phyloP scores from a whole-genome alignment of 257 asterid genomes.

The Solanum lycopersicoides region DNA sequence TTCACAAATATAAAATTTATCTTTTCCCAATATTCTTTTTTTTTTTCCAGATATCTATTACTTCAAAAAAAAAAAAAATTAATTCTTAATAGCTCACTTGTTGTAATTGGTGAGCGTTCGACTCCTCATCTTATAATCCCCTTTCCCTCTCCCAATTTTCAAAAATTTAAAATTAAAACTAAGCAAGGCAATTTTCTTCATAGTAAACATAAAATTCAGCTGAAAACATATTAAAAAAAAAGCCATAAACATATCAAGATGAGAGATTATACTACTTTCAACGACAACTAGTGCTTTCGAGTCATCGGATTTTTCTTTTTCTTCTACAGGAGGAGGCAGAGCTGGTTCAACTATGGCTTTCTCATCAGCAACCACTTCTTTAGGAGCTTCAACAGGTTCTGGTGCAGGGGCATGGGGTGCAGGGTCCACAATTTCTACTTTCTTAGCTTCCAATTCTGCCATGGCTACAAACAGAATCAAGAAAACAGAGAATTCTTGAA shows the following conservation, averaged over 20 bases:
- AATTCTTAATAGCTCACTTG: not conserved
- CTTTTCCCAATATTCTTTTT: not conserved
- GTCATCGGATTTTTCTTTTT: slow-evolving; percentile 41
- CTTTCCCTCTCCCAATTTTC: not conserved
- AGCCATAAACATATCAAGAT: not conserved
- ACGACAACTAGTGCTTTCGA: slow-evolving; percentile 61
- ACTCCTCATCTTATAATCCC: not conserved
- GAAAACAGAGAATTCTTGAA: not conserved
- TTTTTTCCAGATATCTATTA: not conserved
- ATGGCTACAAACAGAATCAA: slow-evolving; percentile 11
- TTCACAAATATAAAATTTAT: not conserved
- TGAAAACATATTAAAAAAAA: not conserved
- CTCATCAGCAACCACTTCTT: slow-evolving; percentile 67
- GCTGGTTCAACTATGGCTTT: slow-evolving; percentile 35
- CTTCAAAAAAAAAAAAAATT: not conserved
- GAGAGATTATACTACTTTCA: slow-evolving; percentile 27
- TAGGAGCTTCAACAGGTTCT: slow-evolving; percentile 29
- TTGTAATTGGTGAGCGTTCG: not conserved
- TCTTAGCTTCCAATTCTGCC: slow-evolving; percentile 52
- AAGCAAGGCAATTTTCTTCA: not conserved
- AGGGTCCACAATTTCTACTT: slow-evolving; percentile 15
- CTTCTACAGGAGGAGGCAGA: slow-evolving; percentile 27
- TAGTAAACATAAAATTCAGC: not conserved
- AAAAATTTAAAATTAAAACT: not conserved
- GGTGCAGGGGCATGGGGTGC: slow-evolving; percentile 3